Evolutionary conservation across 2,329 filamentous ascomycete genomes (phyloP).

Genomic region (Coniochaeta prunicola): DNA sequence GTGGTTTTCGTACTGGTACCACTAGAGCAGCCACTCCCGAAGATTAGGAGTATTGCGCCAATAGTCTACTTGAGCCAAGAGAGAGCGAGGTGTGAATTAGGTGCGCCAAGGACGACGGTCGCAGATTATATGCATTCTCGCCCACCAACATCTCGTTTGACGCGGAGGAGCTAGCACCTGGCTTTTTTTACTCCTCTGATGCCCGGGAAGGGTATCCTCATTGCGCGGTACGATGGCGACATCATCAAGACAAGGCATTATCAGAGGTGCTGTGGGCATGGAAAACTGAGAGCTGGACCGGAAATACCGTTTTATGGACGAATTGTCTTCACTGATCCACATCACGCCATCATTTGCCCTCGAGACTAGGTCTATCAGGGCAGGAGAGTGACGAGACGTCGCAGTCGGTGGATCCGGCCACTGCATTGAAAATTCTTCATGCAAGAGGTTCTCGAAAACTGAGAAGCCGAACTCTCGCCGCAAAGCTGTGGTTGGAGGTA

Average conservation of each 20-base stretch:
- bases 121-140: neutral
- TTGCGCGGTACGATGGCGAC: neutral
- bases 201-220: neutral
- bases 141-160: neutral
- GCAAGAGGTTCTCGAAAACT: neutral
- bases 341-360: neutral
- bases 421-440: neutral
- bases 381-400: neutral
- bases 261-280: neutral
- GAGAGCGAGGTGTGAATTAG: neutral
- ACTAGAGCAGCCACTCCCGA: neutral
- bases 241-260: neutral
- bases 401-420: neutral
- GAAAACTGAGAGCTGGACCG: neutral
- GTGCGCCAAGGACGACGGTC: neutral
- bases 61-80: neutral
- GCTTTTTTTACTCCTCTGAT: neutral
- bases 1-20: neutral
- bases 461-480: neutral
- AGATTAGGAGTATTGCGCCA: neutral
- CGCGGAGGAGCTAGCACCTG: neutral
- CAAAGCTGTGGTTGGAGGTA: neutral
- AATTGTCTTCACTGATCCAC: neutral
- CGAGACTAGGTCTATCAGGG: neutral
- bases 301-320: neutral